phyloP scores from a whole-genome alignment of 176 grass and related monocot species.

The Metroxylon sagu region DNA sequence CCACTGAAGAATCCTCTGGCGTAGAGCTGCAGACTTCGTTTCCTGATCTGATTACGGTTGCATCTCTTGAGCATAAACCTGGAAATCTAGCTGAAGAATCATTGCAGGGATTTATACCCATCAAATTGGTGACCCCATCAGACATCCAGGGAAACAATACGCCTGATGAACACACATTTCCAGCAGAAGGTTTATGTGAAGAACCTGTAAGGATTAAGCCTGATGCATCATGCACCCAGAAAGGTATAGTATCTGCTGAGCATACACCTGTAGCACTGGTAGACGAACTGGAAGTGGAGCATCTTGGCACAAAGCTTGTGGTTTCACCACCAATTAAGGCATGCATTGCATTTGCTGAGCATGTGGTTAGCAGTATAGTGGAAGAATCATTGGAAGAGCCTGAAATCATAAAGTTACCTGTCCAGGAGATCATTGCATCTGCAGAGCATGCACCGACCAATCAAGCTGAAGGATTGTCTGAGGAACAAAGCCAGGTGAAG shows the following conservation, averaged over 20 bases:
- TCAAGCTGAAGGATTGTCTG: not conserved
- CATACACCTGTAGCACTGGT: too few species aligned
- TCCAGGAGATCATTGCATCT: too few species aligned
- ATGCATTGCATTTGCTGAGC: not conserved
- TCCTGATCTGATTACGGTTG: not conserved
- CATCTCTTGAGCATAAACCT: conserved; percentile 7
- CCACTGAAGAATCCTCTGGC: not conserved
- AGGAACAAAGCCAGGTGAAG: not conserved
- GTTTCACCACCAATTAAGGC: not conserved
- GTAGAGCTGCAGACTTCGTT: conserved; percentile 1
- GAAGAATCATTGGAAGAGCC: not conserved
- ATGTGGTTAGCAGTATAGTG: not conserved
- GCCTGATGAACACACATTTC: conserved; percentile 19
- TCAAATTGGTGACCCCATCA: conserved; percentile 42
- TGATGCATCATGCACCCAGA: not conserved
- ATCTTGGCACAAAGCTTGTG: too few species aligned
- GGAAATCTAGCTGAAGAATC: conserved; percentile 15
- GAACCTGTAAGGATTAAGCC: not conserved
- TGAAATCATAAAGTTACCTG: not conserved
- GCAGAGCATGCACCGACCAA: not conserved
- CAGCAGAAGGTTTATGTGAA: not conserved
- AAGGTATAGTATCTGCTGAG: not conserved
- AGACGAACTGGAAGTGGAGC: too few species aligned
- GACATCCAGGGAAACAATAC: conserved; percentile 30
- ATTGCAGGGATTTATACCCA: conserved; percentile 42